A percentile compares a stretch with the other conserved stretches of the same genome.
These are phyloP conservation scores for Arachnomyces sp. DNA, from an alignment of 2,329 filamentous ascomycete genomes.

Conservation along the genomic window DNA sequence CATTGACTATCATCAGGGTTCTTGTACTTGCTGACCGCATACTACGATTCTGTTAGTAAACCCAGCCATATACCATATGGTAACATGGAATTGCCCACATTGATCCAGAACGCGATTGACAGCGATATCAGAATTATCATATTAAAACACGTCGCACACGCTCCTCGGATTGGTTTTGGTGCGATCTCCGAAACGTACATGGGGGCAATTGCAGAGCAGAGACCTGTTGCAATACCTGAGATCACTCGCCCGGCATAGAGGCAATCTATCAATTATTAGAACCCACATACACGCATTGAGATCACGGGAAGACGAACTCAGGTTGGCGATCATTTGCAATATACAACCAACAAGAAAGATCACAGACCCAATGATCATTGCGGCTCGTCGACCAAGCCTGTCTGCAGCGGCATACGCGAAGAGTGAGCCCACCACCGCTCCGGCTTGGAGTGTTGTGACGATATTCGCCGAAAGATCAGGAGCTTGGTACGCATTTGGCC, in stretches of 20 bases:
- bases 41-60: slow-evolving; percentile 24
- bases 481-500: too few species aligned
- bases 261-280: slow-evolving; percentile 38
- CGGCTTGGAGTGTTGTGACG: slow-evolving; percentile 71
- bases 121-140: slow-evolving; percentile 31
- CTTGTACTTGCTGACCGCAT: slow-evolving; percentile 40
- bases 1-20: slow-evolving; percentile 22
- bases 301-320: too few species aligned
- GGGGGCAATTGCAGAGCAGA: slow-evolving; percentile 46
- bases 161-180: slow-evolving; percentile 46
- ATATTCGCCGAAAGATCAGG: slow-evolving; percentile 48
- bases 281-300: too few species aligned
- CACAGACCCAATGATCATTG: slow-evolving; percentile 51
- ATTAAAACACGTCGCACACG: slow-evolving; percentile 12
- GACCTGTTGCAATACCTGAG: slow-evolving; percentile 46
- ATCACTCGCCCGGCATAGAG: slow-evolving; percentile 47
- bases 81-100: slow-evolving; percentile 18
- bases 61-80: not conserved
- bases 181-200: slow-evolving; percentile 51
- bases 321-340: slow-evolving; percentile 56
- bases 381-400: slow-evolving; percentile 56
- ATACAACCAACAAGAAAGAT: slow-evolving; percentile 61
- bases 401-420: slow-evolving; percentile 55
- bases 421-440: slow-evolving; percentile 67
- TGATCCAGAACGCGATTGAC: slow-evolving; percentile 39